Base-by-base conservation (phyloP, 208 protist species). In the Acanthamoeba healyi region DNA sequence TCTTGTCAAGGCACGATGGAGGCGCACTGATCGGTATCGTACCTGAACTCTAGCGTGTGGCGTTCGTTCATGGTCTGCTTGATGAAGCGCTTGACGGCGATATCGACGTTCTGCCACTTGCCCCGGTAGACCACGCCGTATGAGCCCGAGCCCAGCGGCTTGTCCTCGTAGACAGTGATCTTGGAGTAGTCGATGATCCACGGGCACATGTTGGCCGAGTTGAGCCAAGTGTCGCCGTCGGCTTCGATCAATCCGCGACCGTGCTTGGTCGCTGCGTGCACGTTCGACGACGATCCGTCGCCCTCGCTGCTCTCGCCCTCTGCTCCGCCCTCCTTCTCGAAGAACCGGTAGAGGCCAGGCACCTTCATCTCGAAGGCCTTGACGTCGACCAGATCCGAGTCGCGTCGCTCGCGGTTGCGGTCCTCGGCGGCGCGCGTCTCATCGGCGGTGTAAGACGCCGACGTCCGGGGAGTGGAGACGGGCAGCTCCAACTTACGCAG, bases 81-180 rank as follows among this genome's bases (percentile, higher is more conserved):
- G 70, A 79, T 79, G 70, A 79, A 79, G 34, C 70, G 70, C 70
- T 79, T 79, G n/a, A 79, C 70, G 14, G 79, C 79, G 29, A 88
- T 24, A 32, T 88, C 79, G 4, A 63, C 51, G 32, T 65, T 54
- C 51, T 63, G 79, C 79, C 79, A 88, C 29, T 34, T 54, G 79
- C 79, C 79, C 15, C 79, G 79, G 36, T 88, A 88, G 22, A 88
- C 79, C 79, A 88, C 79, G 42, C 79, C 79, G 79, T 65, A 88
- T 40, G 44, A 63, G 22, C 79, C 79, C 32, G 42, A 36, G 22
- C 79, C 79, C 22, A 88, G 42, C n/a, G 42, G 79, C 70, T 79
- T 79, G 70, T 79, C 70, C 1, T 79, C 70, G 70, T 79, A 46
- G 38, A 79, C 70, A 5, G 70, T 79, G n/a, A 79, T 19, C 70